phyloP scores from a whole-genome alignment of 306 rosid species.

The Malus orientalis region DNA sequence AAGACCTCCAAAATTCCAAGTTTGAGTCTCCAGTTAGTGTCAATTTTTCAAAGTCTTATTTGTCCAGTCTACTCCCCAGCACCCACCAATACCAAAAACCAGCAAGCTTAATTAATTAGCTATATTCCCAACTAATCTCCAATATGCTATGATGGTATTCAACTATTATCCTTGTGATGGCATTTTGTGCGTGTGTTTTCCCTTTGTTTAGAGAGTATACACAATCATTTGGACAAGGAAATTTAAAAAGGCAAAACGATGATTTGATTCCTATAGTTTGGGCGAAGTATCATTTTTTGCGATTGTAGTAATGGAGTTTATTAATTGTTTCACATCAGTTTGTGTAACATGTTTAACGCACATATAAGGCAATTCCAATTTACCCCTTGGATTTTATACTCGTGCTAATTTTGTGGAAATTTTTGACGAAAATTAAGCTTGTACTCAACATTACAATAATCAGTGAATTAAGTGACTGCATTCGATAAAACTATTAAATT shows the following conservation, averaged over 20 bases:
- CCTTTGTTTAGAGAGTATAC: neutral
- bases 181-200: neutral
- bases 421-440: too few species aligned
- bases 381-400: too few species aligned
- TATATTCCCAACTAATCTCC: neutral
- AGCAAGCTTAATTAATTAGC: neutral
- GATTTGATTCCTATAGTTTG: neutral
- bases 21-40: neutral
- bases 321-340: too few species aligned
- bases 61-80: neutral
- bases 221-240: neutral
- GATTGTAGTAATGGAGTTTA: too few species aligned
- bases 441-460: too few species aligned
- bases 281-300: neutral
- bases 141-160: neutral
- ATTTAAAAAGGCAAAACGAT: neutral
- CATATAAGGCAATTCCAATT: neutral
- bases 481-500: too few species aligned
- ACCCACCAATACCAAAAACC: neutral
- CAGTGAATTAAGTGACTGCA: too few species aligned
- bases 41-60: neutral
- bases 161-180: conserved; percentile 28
- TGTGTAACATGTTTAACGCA: neutral
- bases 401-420: too few species aligned
- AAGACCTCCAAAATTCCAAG: neutral